These are phyloP conservation scores for Chlorella sp. DNA, from an alignment of 139 green algal genomes.

Conservation along the genomic window DNA sequence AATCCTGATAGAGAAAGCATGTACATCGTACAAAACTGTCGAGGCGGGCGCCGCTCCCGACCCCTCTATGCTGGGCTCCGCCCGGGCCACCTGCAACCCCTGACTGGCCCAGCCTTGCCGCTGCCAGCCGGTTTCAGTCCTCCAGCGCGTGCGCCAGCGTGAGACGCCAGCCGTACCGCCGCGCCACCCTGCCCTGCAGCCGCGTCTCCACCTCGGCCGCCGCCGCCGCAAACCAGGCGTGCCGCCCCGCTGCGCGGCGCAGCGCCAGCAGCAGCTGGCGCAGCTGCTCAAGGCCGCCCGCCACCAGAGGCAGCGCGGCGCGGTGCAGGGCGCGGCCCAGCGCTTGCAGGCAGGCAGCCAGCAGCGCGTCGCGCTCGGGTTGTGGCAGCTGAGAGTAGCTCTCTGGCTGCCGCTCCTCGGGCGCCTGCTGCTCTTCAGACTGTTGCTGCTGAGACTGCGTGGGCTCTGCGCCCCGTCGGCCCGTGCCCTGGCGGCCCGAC, in stretches of 20 bases:
- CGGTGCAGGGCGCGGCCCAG: conserved; percentile 5
- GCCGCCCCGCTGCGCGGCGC: background rate
- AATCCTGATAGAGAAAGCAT: no score
- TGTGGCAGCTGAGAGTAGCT: no score
- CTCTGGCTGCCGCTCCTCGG: background rate
- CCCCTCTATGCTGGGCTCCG: no score
- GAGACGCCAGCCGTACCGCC: conserved; percentile 14
- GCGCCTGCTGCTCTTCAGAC: background rate
- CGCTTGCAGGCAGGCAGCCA: background rate
- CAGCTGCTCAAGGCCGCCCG: conserved; percentile 24
- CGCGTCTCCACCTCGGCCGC: background rate
- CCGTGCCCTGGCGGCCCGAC: background rate
- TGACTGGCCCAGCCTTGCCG: no score
- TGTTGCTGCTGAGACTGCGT: background rate
- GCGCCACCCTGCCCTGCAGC: conserved; percentile 1
- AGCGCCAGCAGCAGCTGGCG: conserved; percentile 20
- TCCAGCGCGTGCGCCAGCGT: no score
- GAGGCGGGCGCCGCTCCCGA: no score
- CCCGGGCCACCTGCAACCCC: no score
- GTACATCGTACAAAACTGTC: no score
- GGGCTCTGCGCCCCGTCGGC: background rate
- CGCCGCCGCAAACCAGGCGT: conserved; percentile 3
- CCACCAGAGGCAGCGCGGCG: conserved; percentile 4
- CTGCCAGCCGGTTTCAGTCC: no score
- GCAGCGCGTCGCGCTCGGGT: background rate